Evolutionary conservation across 805 yeast species (phyloP), one percentile per base, ranked within the genome.

Genomic region (Zygoascus ofunaensis): DNA sequence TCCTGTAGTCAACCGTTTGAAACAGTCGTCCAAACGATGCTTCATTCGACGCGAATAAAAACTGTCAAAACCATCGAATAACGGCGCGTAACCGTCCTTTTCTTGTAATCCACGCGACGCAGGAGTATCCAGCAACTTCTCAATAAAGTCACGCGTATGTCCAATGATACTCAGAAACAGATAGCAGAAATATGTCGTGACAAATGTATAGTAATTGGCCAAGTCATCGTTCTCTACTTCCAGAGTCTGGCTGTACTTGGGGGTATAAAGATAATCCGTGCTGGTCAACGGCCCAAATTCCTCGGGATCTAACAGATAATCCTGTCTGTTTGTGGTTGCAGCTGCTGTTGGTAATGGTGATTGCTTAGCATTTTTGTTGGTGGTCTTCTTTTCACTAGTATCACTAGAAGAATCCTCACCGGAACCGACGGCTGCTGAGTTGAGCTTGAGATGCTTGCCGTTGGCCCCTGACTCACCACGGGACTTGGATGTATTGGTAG

Each of bases 1-100:
- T 42, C 97, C 97, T 48, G 84, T 82, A n/a, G 94, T 86, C 36
- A 96, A 96, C 61, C 95, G 79, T 1, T 94, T 86, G 63, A 92
- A 92, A 64, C 96, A 87, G 65, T 90, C 97, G 61, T 85, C 95
- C 47, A 92, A 76, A 64, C 95, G 82, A 54, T 74, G 76, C 62
- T 92, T 89, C 71, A 92, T 74, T 57, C 97, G 80, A 56, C 99
- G 81, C 36, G 89, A 82, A 63, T 89, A 92, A 62, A 92, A 94
- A 51, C 85, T 79, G 64, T 92, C 99, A 61, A 90, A 87, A 39
- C 87, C 90, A 21, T 92, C 83, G 56, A 82, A 84, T 82, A 95
- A 83, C 23, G 99, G 97, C 28, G 98, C 97, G 57, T 85, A 79
- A 1, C 98, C 98, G 60, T 90, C 80, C 51, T 74, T 72, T 57